Conservation (phyloP, 2,329 filamentous ascomycete species). For the Aspergillus intermedius region DNA sequence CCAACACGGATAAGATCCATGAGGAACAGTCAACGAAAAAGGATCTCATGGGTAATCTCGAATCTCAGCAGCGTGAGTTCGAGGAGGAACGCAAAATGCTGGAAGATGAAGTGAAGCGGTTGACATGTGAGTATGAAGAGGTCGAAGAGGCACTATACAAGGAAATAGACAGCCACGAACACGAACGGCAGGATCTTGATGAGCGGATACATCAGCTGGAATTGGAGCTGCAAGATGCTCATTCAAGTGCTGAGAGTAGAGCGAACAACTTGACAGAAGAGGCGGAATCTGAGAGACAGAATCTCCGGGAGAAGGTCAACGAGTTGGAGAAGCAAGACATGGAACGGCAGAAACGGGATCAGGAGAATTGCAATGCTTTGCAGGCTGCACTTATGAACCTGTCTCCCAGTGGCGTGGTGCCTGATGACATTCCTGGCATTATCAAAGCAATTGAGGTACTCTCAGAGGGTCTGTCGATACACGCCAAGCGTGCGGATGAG, state of each 20-base stretch:
- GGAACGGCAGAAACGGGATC: conserved; percentile 46
- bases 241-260: conserved; percentile 38
- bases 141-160: conserved; percentile 87
- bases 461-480: conserved; percentile 54
- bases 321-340: conserved; percentile 47
- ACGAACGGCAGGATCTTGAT: conserved; percentile 67
- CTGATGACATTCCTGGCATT: conserved; percentile 53
- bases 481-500: conserved; percentile 54
- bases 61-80: conserved; percentile 85
- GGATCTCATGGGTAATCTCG: conserved; percentile 90
- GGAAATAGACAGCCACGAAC: conserved; percentile 72
- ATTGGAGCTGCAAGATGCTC: conserved; percentile 61
- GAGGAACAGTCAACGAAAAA: conserved; percentile 89
- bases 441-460: conserved; percentile 55
- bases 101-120: conserved; percentile 69
- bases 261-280: conserved; percentile 48
- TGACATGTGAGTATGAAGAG: conserved; percentile 71
- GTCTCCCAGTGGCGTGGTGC: conserved; percentile 47
- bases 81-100: conserved; percentile 75
- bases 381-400: conserved; percentile 56
- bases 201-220: conserved; percentile 63
- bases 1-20: conserved; percentile 61
- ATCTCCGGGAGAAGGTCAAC: conserved; percentile 36
- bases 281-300: conserved; percentile 49
- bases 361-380: conserved; percentile 50